Evolutionary conservation across 495 filamentous ascomycete genomes (phyloP).

Genomic region (Rostrohypoxylon terebratum): DNA sequence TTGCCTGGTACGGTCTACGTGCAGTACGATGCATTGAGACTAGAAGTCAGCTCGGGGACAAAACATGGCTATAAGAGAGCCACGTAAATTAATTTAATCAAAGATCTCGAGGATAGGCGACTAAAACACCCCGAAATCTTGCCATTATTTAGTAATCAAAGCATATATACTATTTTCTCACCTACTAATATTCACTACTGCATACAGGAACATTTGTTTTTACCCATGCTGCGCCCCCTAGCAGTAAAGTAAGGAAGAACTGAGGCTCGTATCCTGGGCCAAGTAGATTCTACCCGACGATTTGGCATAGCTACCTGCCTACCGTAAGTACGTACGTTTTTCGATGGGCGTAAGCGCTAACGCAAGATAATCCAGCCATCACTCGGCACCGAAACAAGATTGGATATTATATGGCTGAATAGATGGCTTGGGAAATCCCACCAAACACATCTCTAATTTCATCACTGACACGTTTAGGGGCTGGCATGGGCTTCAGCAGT

Average conservation of each 20-base stretch:
- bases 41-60: slow-evolving; percentile 56
- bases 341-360: slow-evolving; percentile 4
- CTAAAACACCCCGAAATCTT: slow-evolving; percentile 5
- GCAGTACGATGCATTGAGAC: slow-evolving; percentile 68
- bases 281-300: not conserved
- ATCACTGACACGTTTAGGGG: not conserved
- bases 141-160: slow-evolving; percentile 2
- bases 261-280: not conserved
- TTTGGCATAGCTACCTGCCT: not conserved
- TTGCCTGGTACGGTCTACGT: slow-evolving; percentile 64
- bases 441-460: not conserved
- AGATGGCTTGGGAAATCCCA: not conserved
- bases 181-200: not conserved
- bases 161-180: not conserved
- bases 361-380: not conserved
- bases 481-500: not conserved
- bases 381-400: not conserved
- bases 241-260: not conserved
- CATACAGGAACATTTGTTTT: not conserved
- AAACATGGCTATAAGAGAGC: slow-evolving; percentile 28
- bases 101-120: not conserved
- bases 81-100: slow-evolving; percentile 29
- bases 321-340: slow-evolving; percentile 2
- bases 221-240: not conserved
- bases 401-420: not conserved